Base-by-base conservation (phyloP, 768 basidiomycete genomes). In the Trametes cingulata region DNA sequence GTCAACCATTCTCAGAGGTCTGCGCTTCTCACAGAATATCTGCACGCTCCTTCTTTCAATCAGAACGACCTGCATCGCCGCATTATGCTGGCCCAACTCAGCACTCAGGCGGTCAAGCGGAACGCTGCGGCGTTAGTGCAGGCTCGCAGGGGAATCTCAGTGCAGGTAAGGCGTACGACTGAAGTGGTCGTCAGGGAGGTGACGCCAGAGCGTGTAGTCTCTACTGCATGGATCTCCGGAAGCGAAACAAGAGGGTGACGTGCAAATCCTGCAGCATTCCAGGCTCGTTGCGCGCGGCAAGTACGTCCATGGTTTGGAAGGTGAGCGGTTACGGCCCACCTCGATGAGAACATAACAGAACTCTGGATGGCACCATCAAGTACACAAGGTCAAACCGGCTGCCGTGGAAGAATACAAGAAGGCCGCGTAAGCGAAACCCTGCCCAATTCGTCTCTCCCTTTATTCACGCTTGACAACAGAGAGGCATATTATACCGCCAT, bases 201-300 rank as follows among this genome's bases (percentile, higher is more conserved):
- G 57, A 56, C 56, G 60, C 56, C 52, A 41, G 51, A 58, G 54
- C 61, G 61, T 68, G 52, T 74, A 95, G 93, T 85, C 90, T 19
- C 72, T 99, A 56, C 77, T 99, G 58, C 95, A 98, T 74, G 97
- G 97, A n/a, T 95, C 93, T 29, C 86, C 87, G 46, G 87, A 94
- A 69, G 95, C 95, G 45, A 90, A 91, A 75, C 80, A 82, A 68
- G 91, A 87, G 43, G 91, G 93, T 40, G 90, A 91, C 50, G 75
- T 85, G 37, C 87, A 89, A 58, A 76, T 82, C 45, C 83, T 84
- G 57, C 91, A 95, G 69, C 95, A 98, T 72, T 95, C 93, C 2
- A 82, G 86, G 67, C 75, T 95, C 8, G 89, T 99, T 40, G 96
- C 92, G 35, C 80, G 96, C 59, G 93, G 95, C 46, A 98, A 98